Evolutionary conservation across 306 rosid species (phyloP).

Genomic region (Quercus parvula): DNA sequence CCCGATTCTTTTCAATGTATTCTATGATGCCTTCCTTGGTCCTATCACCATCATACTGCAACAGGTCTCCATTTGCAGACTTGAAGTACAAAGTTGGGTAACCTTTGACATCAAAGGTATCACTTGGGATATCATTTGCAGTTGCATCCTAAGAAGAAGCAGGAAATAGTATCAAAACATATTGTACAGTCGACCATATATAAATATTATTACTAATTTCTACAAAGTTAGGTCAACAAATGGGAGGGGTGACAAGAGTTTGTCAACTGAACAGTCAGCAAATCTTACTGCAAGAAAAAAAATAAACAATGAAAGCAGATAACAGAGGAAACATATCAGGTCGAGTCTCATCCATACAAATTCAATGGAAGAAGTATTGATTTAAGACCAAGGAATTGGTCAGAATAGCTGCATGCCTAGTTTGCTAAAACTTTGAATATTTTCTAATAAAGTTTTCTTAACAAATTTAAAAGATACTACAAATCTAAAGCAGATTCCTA

Average conservation of each 20-base stretch:
- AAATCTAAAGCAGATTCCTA: neutral
- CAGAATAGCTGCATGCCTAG: too few species aligned
- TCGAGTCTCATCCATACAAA: neutral
- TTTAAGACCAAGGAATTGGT: neutral
- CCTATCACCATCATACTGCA: conserved; percentile 54
- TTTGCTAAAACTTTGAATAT: too few species aligned
- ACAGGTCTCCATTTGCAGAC: conserved; percentile 68
- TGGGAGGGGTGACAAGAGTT: too few species aligned
- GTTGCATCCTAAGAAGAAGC: conserved; percentile 71
- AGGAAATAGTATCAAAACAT: neutral
- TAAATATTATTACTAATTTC: neutral
- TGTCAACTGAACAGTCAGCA: too few species aligned
- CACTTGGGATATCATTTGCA: conserved; percentile 68
- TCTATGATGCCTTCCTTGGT: conserved; percentile 69
- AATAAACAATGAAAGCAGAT: too few species aligned
- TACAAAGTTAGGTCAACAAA: too few species aligned
- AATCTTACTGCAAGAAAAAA: too few species aligned
- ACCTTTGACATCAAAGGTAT: conserved; percentile 65
- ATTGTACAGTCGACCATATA: neutral
- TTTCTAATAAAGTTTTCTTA: too few species aligned
- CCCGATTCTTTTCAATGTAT: conserved; percentile 74
- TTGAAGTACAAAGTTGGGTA: conserved; percentile 79
- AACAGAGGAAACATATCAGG: neutral
- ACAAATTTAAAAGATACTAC: neutral
- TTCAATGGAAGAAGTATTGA: neutral